Base-by-base conservation (phyloP, 2,329 filamentous ascomycete species). In the Neospermospora avenae region DNA sequence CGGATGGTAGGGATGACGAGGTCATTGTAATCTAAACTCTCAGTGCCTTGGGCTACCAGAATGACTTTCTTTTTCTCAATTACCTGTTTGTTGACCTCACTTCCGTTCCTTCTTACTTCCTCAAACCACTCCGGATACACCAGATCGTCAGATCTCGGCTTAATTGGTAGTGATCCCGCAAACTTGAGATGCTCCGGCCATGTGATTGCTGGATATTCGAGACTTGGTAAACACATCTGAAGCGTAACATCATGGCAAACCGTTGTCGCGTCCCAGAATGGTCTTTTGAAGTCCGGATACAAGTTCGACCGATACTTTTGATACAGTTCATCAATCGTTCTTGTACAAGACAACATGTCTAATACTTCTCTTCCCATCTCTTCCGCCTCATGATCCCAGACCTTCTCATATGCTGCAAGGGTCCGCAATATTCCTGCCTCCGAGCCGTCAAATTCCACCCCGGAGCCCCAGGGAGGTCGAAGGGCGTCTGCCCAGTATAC, bases 341-440 rank as follows among this genome's bases (percentile, higher is more conserved):
- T 31, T 31, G 28, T 31, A 31, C 28, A 31, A 31, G 28, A 31
- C 28, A 31, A 31, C 28, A 31, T 31, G 5, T 31, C 28, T 31
- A 31, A 31, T 31, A 31, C 28, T 31, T 51, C 24, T 58, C 46
- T 31, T 49, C 31, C 44, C 44, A 58, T 31, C 52, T 45, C 28
- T 42, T 44, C 22, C 35, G 52, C 66, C 13, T 28, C 22, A 31
- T 71, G 65, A n/a, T 69, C 56, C 28, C 28, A 31, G 10, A 31
- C 28, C 7, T 59, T 65, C 31, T 67, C 57, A 34, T 65, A 65
- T 61, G 70, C 63, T 1, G 63, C 57, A 20, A 63, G 63, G 61
- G 78, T 78, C 4, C 71, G 61, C n/a, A 67, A 69, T 1, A 73
- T 72, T 2, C 75, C 75, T 11, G 73, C 71, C 4, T 71, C 64